phyloP scores from a whole-genome alignment of 2,329 filamentous ascomycete genomes.

The Aspergillus sp. region DNA sequence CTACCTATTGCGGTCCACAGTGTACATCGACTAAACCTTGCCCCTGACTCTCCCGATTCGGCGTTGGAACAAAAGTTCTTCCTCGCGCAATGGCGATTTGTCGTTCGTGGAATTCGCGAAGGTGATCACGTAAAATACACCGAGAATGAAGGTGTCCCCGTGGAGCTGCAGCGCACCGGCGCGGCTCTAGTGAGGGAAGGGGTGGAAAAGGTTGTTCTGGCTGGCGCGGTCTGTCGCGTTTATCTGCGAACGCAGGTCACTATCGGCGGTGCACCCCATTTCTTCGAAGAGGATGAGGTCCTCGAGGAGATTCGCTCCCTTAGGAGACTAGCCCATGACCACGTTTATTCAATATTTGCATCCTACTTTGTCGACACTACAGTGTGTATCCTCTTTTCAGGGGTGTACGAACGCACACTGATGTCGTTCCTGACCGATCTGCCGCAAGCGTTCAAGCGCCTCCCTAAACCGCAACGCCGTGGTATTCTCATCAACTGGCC shows the following conservation, averaged over 20 bases:
- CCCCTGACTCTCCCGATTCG: constrained; percentile 44
- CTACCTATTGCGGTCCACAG: constrained; percentile 56
- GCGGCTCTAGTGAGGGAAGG: constrained; percentile 34
- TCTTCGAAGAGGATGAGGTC: constrained; percentile 39
- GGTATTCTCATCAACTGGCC: constrained; percentile 45
- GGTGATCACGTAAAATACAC: constrained; percentile 59
- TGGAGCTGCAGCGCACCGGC: constrained; percentile 51
- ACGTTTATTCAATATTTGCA: constrained; percentile 43
- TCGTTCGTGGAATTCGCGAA: constrained; percentile 54
- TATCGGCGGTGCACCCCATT: constrained; percentile 35
- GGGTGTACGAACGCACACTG: constrained; percentile 40
- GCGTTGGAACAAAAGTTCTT: constrained; percentile 57
- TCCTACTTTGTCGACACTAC: constrained; percentile 44
- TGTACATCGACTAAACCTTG: constrained; percentile 53
- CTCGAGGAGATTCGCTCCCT: constrained; percentile 39
- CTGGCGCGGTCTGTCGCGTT: constrained; percentile 33
- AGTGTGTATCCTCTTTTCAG: constrained; percentile 43
- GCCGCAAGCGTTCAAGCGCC: constrained; percentile 39
- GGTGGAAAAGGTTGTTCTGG: constrained; percentile 41
- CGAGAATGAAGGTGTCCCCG: constrained; percentile 57
- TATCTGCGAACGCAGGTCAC: constrained; percentile 39
- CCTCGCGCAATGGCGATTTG: constrained; percentile 57
- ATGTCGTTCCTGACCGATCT: constrained; percentile 43
- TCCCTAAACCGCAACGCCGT: constrained; percentile 42
- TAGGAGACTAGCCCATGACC: constrained; percentile 40